Base-by-base conservation (phyloP, 768 basidiomycete species). In the Lyophyllum decastes region DNA sequence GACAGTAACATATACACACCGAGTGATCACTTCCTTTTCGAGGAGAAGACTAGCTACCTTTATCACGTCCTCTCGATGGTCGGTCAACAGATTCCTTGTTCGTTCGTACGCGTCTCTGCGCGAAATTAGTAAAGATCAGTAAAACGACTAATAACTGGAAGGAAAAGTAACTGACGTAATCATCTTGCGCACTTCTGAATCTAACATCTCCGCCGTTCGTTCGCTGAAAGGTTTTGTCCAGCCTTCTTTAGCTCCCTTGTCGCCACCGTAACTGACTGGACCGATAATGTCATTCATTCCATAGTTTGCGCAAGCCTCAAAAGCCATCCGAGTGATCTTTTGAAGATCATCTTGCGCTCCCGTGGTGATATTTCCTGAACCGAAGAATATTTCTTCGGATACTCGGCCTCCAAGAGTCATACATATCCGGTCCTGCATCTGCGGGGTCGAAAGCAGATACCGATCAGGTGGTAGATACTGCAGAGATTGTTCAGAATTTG, bases 181-280 rank as follows among this genome's bases (percentile, higher is more conserved):
- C 95, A 98, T 97, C 79, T 92, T 95, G 69, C 94, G 89, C 21
- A 98, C 95, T 74, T 95, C 88, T 8, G 70, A 71, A 68, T 99
- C 97, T 16, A 98, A 78, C 81, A 95, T 90, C 76, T 98, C 92
- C 1, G 90, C 93, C 0, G 97, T 98, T 73, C 91, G 92, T 81
- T 99, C 97, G 65, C 92, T 94, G 80, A 98, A 99, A 5, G 96
- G 97, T 71, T 99, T 99, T 52, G 92, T 92, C 89, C 94, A 96
- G 52, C 83, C 78, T 69, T 96, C 94, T 44, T 88, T 88, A 45
- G 91, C 82, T 25, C 87, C 89, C 62, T 92, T 85, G 47, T 87
- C 82, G n/a, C 92, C 91, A 50, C 95, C 94, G 68, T 98, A 99
- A 65, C 93, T 95, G 60, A 99, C 92, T 1, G 97, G 97, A 1